Evolutionary conservation across 108 stramenopile species (phyloP).

Genomic region (Nitzschia sp.): DNA sequence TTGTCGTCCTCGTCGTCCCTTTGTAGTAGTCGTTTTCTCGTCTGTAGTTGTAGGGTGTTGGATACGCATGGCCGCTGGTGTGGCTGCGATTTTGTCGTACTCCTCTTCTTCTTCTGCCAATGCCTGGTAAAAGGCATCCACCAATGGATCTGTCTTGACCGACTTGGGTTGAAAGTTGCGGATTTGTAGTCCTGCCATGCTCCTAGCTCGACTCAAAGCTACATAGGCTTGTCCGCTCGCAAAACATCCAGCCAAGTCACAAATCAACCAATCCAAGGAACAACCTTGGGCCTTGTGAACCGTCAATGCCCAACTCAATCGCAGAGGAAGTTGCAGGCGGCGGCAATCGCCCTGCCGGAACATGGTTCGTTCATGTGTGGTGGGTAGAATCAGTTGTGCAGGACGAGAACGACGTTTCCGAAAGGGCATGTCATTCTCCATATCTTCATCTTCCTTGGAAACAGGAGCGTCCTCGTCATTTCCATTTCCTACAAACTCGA

Average conservation of each 20-base stretch:
- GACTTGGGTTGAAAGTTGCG: conserved; percentile 23
- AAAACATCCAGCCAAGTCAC: conserved; percentile 65
- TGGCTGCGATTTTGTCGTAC: no score
- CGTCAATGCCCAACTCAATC: conserved; percentile 75
- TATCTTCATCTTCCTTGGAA: no score
- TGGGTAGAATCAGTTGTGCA: conserved; percentile 1
- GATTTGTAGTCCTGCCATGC: conserved; percentile 39
- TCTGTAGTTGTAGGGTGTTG: neutral
- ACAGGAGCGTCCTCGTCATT: no score
- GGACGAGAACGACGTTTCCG: no score
- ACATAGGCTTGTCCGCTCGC: conserved; percentile 85
- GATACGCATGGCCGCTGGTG: no score
- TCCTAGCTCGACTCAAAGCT: conserved; percentile 69
- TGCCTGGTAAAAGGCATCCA: conserved; percentile 34
- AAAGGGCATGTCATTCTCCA: no score
- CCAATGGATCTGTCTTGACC: conserved; percentile 31
- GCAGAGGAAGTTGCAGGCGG: conserved; percentile 64
- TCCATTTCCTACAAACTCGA: no score
- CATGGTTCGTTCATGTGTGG: conserved; percentile 31
- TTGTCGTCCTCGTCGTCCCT: neutral
- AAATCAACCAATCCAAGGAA: conserved; percentile 61
- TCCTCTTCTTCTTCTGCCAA: conserved; percentile 4
- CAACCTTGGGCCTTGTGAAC: conserved; percentile 88
- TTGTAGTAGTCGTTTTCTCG: no score
- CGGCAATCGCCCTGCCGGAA: conserved; percentile 28